A percentile compares a stretch with the other conserved stretches of the same genome.
Conservation (phyloP, 495 filamentous ascomycete genomes). For the Schizothecium vesticola region DNA sequence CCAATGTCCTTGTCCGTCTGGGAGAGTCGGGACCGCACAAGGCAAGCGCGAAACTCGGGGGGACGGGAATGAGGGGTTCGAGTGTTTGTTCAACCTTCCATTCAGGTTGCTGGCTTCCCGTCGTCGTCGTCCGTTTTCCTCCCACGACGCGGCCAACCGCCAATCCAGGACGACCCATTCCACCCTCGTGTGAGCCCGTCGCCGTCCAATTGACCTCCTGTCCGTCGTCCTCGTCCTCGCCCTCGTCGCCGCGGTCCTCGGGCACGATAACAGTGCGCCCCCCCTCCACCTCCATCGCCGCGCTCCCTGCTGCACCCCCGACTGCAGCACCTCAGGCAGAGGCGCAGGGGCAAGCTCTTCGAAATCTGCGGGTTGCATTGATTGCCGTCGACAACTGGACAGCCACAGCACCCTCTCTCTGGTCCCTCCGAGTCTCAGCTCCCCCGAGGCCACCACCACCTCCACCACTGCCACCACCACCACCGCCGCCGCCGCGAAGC, state of each 20-base stretch:
- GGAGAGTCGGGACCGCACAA: background rate
- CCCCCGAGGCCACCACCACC: background rate
- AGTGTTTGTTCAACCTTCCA: background rate
- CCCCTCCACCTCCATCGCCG: background rate
- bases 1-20: background rate
- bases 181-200: background rate
- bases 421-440: background rate
- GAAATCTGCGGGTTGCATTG: background rate
- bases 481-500: background rate
- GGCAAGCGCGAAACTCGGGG: background rate
- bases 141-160: no score
- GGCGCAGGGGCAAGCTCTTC: background rate
- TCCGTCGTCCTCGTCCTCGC: background rate
- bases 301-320: background rate
- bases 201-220: background rate
- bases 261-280: background rate
- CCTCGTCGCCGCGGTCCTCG: background rate
- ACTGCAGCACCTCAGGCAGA: background rate
- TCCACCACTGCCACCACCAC: background rate
- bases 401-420: background rate
- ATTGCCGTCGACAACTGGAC: background rate
- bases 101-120: background rate
- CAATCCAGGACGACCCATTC: background rate
- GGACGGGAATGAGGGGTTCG: background rate
- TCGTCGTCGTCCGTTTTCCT: background rate